Evolutionary conservation across 805 yeast species (phyloP).

Genomic region (Allodekkera sacchari): DNA sequence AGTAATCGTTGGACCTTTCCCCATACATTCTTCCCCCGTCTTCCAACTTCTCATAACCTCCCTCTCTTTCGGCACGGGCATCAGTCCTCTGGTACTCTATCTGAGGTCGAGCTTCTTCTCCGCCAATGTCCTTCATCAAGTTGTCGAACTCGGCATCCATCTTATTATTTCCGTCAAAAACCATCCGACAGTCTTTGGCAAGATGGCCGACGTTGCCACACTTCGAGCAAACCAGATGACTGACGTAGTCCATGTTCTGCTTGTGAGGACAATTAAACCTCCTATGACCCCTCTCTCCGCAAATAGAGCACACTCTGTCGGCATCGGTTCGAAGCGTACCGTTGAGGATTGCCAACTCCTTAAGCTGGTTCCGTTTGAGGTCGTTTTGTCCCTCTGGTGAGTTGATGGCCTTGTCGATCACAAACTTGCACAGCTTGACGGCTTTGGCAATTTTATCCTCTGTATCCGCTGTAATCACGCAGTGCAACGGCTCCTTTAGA

Average conservation of each 20-base stretch:
- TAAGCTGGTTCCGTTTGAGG: conserved; percentile 78
- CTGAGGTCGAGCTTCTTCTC: conserved; percentile 13
- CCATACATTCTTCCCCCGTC: background rate
- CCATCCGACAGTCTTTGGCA: conserved; percentile 72
- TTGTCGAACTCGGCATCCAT: conserved; percentile 43
- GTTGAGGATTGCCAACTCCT: conserved; percentile 87
- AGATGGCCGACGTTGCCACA: conserved; percentile 86
- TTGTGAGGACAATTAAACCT: conserved; percentile 56
- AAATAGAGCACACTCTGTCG: conserved; percentile 50
- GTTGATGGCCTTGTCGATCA: conserved; percentile 74
- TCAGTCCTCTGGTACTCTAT: background rate
- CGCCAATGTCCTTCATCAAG: conserved; percentile 42
- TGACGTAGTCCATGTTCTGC: conserved; percentile 35
- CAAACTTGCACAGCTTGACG: conserved; percentile 59
- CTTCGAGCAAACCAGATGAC: conserved; percentile 54
- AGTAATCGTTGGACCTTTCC: too few relatives aligned
- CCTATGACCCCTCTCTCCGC: conserved; percentile 62
- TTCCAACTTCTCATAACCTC: background rate
- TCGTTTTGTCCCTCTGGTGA: conserved; percentile 94
- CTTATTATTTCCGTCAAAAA: conserved; percentile 13
- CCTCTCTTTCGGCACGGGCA: conserved; percentile 1
- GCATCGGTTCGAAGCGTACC: conserved; percentile 81
- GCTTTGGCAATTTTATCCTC: conserved; percentile 74
- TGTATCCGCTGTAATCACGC: conserved; percentile 75
- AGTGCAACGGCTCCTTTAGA: conserved; percentile 80